Conservation (phyloP, 805 yeast species). For the Saccharomycopsis fodiens region DNA sequence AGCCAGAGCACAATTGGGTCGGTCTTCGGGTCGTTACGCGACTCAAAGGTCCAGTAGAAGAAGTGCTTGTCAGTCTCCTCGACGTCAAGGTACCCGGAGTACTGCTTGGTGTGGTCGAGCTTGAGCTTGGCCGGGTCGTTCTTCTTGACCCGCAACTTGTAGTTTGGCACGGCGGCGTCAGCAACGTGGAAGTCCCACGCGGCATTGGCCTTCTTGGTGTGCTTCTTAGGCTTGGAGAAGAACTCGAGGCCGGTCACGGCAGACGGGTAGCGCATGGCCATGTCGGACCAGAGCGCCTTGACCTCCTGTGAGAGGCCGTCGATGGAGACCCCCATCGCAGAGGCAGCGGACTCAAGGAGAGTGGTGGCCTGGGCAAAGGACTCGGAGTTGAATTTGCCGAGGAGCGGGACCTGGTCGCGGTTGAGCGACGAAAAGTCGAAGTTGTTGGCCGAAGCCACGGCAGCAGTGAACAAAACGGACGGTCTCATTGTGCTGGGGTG, state of each 20-base stretch:
- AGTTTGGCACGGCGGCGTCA: conserved; percentile 35
- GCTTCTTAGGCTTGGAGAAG: conserved; percentile 28
- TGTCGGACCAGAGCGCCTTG: conserved; percentile 52
- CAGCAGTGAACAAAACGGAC: neutral
- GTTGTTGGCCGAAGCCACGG: conserved; percentile 5
- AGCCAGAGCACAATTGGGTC: conserved; percentile 87
- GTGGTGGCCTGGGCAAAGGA: conserved; percentile 20
- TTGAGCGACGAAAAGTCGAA: neutral
- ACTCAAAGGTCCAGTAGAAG: conserved; percentile 65
- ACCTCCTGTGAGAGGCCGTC: conserved; percentile 42
- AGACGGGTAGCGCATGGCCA: conserved; percentile 54
- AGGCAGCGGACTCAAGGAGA: conserved; percentile 42
- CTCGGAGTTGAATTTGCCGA: conserved; percentile 7
- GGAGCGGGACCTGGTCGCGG: conserved; percentile 8
- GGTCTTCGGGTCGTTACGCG: conserved; percentile 77
- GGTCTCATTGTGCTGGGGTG: neutral
- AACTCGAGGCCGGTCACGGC: conserved; percentile 42
- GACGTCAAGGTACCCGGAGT: conserved; percentile 79
- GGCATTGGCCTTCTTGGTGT: conserved; percentile 2
- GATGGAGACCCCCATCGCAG: conserved; percentile 42
- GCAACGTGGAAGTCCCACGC: conserved; percentile 37
- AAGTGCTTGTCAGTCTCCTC: conserved; percentile 76
- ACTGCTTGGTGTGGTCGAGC: conserved; percentile 76
- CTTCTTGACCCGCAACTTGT: conserved; percentile 55
- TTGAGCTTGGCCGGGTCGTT: conserved; percentile 61